Base-by-base conservation (phyloP, 2,329 filamentous ascomycete genomes). In the Colletotrichum kahawae region DNA sequence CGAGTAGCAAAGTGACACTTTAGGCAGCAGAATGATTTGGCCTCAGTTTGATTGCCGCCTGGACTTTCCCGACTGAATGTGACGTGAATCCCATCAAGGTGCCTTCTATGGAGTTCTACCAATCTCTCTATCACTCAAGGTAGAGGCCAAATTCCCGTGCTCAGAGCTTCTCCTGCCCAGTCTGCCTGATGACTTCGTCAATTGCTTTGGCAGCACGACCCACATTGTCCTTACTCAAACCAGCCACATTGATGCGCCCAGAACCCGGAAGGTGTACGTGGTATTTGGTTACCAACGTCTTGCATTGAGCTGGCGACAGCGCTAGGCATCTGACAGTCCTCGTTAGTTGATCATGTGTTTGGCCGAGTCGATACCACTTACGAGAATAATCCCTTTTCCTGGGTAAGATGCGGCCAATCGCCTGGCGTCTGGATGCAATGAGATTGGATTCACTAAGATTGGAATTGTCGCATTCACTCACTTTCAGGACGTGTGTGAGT, bases 311-410 rank as follows among this genome's bases (percentile, higher is more conserved):
- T 51, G 34, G 34, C 6, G 51, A 69, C 7, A 74, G 54, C 18
- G 24, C 54, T 7, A 70, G 31, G 16, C 57, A 74, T n/a, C 74
- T 76, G 5, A 6, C 34, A 24, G 5, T 7, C 16, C 8, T 14
- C 8, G 24, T 57, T 16, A 34, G n/a, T 54, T 56, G 13, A 34
- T 43, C 14, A 5, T 14, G 4, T n/a, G 16, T 18, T 18, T 16
- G 21, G 16, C 9, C 5, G 8, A 27, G 10, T 7, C 3, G 31
- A 8, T 9, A 4, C 18, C 5, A 66, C 74, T 66, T 24, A 70
- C 74, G 70, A 70, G n/a, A 76, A 76, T 9, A 74, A 21, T 5
- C 74, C 70, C 13, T 66, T 69, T 29, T 70, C 74, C 13, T 38
- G 24, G 12, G 16, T 57, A 16, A 76, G 36, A 57, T 76, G 70